Base-by-base conservation (phyloP, 108 stramenopile genomes). In the Mayamaea pseudoterrestris region DNA sequence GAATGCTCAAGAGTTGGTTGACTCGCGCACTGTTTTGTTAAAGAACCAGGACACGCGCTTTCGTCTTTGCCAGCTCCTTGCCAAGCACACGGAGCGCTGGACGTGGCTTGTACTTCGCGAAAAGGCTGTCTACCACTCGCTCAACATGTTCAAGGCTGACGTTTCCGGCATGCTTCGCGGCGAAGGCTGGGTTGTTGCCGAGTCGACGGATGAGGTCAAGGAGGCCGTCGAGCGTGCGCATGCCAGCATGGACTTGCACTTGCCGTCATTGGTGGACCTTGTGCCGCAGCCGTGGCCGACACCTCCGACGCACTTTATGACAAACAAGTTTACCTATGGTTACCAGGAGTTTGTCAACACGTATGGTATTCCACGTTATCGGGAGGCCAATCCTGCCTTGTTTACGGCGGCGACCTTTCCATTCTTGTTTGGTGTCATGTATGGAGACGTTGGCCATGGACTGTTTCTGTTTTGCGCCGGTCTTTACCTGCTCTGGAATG, bases 331-430 rank as follows among this genome's bases (percentile, higher is more conserved):
- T 68, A 96, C 91, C 7, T 80, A 79, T 34, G 90, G 78, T 22
- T 94, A 84, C 68, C 96, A 97, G 67, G 95, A 93, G 55, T 96
- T 99, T 56, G 98, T 99, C 48, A 90, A 99, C 71, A 99, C 98
- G 16, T 98, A 97, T 48, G 95, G 97, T 68, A 90, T 95, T 41
- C 95, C 97, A 14, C 74, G 95, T 46, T 98, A 98, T 73, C 79
- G 87, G 32, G 97, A 98, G 73, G 93, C 90, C 51, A 98, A 98
- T 65, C 97, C 97, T 18, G 97, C 97, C 9, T 71, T 98, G 29
- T 97, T 96, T 64, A 96, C 97, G 13, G 93, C 94, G 22, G 93
- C 93, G 2, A 96, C 95, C 13, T 98, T 98, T 74, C 97, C 97
- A 41, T 98, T 98, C 75, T 65, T 97, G 47, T 98, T 96, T 50